Conservation (phyloP, 495 filamentous ascomycete species). For the Talaromyces ruber region DNA sequence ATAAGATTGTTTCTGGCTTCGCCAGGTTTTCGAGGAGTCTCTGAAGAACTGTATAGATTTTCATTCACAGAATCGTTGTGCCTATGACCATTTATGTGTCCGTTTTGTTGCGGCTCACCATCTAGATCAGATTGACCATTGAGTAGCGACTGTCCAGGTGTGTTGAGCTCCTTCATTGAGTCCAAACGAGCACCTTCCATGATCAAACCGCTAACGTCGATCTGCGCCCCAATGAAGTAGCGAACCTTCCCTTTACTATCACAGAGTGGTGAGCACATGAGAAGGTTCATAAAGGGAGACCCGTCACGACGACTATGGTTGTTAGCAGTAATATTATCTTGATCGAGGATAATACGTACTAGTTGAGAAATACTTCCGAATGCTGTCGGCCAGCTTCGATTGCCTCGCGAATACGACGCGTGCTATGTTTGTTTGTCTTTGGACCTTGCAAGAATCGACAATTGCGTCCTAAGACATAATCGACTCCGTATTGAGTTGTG, state of each 20-base stretch:
- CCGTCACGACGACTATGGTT: conserved; percentile 45
- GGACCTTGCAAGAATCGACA: conserved; percentile 57
- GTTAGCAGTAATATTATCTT: conserved; percentile 5
- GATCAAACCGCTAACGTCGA: conserved; percentile 49
- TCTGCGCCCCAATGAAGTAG: conserved; percentile 54
- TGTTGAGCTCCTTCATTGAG: conserved; percentile 36
- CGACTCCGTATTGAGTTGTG: conserved; percentile 54
- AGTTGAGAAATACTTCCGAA: conserved; percentile 61
- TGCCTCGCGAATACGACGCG: conserved; percentile 47
- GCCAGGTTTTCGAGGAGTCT: conserved; percentile 12
- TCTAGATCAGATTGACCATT: neutral
- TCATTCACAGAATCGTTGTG: neutral
- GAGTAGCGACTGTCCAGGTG: conserved; percentile 10
- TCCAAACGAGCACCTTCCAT: conserved; percentile 51
- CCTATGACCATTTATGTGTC: conserved; percentile 5
- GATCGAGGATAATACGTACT: conserved; percentile 33
- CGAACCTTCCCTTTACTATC: conserved; percentile 52
- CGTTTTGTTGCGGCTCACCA: conserved; percentile 10
- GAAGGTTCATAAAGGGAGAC: conserved; percentile 57
- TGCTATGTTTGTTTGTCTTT: conserved; percentile 40
- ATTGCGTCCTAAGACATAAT: conserved; percentile 50
- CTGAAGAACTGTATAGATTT: conserved; percentile 2
- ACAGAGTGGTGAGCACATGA: conserved; percentile 53
- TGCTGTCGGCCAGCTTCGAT: conserved; percentile 51
- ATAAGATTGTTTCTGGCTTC: conserved; percentile 33